Conservation (phyloP, 2,329 filamentous ascomycete genomes). For the Penicillium sp. region DNA sequence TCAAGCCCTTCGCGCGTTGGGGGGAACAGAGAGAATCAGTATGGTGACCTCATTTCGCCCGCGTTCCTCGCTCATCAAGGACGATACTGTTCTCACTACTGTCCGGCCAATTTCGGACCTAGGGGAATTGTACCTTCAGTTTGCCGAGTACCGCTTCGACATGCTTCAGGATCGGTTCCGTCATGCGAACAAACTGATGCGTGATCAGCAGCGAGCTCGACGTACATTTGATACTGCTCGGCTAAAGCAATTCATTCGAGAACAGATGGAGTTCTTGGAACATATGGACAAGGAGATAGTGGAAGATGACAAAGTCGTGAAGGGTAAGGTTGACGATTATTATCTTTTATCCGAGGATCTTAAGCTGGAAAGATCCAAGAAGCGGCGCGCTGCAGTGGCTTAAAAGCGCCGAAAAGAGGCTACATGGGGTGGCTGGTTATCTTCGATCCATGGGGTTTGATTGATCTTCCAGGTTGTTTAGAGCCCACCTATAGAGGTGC, state of each 20-base stretch:
- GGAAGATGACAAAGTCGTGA: constrained; percentile 42
- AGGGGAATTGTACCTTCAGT: constrained; percentile 64
- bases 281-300: constrained; percentile 27
- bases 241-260: constrained; percentile 18
- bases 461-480: not conserved
- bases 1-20: constrained; percentile 63
- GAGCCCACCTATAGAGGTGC: not conserved
- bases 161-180: constrained; percentile 64
- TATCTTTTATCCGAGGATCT: constrained; percentile 45
- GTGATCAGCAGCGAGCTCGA: constrained; percentile 38
- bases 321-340: constrained; percentile 41
- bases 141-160: constrained; percentile 65
- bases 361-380: constrained; percentile 32
- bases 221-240: constrained; percentile 31
- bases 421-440: not conserved
- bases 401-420: not conserved
- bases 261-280: constrained; percentile 21
- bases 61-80: constrained; percentile 57
- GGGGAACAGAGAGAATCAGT: constrained; percentile 65
- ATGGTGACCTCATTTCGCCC: constrained; percentile 71
- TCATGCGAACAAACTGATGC: constrained; percentile 29
- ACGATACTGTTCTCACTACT: constrained; percentile 66
- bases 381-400: constrained; percentile 25
- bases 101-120: constrained; percentile 64
- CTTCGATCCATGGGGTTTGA: not conserved